Evolutionary conservation across 192 early-diverging fungal genomes (phyloP), one percentile per base, ranked within the genome.

Genomic region (Spizellomyces sp.): DNA sequence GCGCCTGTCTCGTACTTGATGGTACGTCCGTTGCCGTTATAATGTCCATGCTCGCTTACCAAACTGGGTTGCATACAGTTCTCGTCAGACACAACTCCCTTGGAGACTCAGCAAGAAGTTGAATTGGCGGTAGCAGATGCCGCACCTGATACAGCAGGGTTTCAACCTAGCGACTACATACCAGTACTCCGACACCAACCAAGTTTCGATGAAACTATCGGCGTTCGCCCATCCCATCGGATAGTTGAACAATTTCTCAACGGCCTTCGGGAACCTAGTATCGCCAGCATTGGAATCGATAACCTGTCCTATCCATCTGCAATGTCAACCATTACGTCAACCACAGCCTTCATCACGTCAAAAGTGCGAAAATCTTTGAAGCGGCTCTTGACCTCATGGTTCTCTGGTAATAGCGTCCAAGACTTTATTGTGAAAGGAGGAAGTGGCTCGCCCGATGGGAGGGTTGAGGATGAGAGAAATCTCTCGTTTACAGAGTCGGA

Each of bases 1-100:
- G 73, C 73, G 6, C 73, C 73, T 5, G 66, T 74, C 59, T 27
- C 64, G 6, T 74, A 74, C 65, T 14, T 74, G 43, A 55, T 47
- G 19, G 70, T 72, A 15, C 8, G n/a, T 15, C 27, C 17, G 1
- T 47, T 52, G 12, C 55, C 27, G 27, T 36, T 36, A 36, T 36
- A 36, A 2, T 36, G 27, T 36, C 1, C 27, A 36, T 36, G 3
- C 27, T 36, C 0, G 27, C 3, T 36, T 36, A 36, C 27, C 27
- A 36, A 36, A 36, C 0, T n/a, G 27, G 0, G 2, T 12, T 12
- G 44, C n/a, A 10, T 21, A 17, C 27, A 67, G 45, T 70, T 70
- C 50, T 45, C 68, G 14, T 61, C 58, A 5, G 58, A 70, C 47
- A 60, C 41, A 41, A 60, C 58, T 5, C 55, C 68, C 8, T n/a